These are phyloP conservation scores for Sphaerulina musiva DNA, from an alignment of 2,329 filamentous ascomycete genomes.

Conservation along the genomic window DNA sequence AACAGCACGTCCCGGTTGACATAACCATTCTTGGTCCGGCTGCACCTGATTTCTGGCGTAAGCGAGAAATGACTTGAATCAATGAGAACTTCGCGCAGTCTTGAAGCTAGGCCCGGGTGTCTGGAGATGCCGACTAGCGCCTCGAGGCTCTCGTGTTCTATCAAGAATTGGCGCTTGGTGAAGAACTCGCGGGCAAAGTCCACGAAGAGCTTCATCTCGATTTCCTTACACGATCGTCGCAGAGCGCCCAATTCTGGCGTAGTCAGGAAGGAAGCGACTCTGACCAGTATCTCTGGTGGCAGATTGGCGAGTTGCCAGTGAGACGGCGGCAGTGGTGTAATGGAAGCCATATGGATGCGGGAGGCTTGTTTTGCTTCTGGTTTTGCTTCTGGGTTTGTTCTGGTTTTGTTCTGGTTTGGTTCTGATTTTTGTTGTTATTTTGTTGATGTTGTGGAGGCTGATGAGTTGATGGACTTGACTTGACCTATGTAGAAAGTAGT, in stretches of 20 bases:
- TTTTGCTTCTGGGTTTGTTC: not conserved
- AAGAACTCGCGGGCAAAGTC: conserved; percentile 59
- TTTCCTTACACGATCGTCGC: conserved; percentile 49
- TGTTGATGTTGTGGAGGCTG: no score
- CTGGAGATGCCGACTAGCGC: conserved; percentile 43
- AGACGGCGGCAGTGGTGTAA: not conserved
- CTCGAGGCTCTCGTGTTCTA: conserved; percentile 52
- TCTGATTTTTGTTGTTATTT: no score
- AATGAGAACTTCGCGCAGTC: conserved; percentile 48
- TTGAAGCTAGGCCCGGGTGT: conserved; percentile 34
- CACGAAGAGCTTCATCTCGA: conserved; percentile 51
- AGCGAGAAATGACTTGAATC: conserved; percentile 31
- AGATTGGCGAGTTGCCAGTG: conserved; percentile 4
- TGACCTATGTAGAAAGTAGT: not conserved
- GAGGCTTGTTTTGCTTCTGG: not conserved
- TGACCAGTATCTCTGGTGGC: conserved; percentile 54
- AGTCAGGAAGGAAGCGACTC: conserved; percentile 48
- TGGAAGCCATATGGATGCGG: not conserved
- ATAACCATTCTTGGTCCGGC: conserved; percentile 8
- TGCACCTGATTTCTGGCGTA: conserved; percentile 12
- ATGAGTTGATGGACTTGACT: not conserved
- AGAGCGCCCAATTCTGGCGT: conserved; percentile 49
- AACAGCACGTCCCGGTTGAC: conserved; percentile 24
- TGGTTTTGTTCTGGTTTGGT: no score
- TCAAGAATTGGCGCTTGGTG: conserved; percentile 59